Percentiles rank a stretch among this genome's conserved stretches.
Evolutionary conservation across 441 rosid genomes (phyloP).

Genomic region (Croton setiger): DNA sequence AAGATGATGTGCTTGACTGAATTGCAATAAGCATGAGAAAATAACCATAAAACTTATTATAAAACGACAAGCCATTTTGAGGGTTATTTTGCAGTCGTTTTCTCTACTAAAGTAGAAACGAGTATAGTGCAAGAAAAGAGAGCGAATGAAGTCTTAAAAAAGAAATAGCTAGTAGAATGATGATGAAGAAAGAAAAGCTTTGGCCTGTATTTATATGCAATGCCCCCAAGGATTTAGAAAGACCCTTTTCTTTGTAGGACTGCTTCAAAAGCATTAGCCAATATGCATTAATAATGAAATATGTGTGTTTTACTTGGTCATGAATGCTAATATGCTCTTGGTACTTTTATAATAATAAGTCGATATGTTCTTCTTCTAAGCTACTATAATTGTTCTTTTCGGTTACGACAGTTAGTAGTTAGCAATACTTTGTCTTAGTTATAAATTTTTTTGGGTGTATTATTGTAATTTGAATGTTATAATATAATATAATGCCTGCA

Average conservation of each 20-base stretch:
- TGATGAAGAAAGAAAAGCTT: background rate
- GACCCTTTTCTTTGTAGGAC: background rate
- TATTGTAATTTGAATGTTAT: too few relatives aligned
- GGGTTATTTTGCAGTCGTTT: background rate
- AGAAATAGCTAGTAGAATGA: background rate
- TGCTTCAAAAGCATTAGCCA: background rate
- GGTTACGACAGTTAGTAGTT: too few relatives aligned
- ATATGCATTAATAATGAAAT: too few relatives aligned
- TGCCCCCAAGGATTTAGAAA: background rate
- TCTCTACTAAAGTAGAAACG: background rate
- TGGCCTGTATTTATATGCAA: background rate
- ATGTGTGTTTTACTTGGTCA: too few relatives aligned
- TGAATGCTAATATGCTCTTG: too few relatives aligned
- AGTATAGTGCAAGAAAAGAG: background rate
- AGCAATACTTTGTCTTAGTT: too few relatives aligned
- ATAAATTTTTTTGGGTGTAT: too few relatives aligned
- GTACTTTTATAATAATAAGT: too few relatives aligned
- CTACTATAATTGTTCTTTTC: too few relatives aligned
- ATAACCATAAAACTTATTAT: background rate
- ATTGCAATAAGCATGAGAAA: background rate
- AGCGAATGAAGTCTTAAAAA: background rate
- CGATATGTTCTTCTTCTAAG: too few relatives aligned
- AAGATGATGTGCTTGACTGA: slow-evolving; percentile 42
- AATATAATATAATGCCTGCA: too few relatives aligned
- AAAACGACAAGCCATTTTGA: background rate